Percentiles rank a stretch among this genome's conserved stretches.
phyloP scores from a whole-genome alignment of 257 asterid species.

The Salvia rosmarinus region DNA sequence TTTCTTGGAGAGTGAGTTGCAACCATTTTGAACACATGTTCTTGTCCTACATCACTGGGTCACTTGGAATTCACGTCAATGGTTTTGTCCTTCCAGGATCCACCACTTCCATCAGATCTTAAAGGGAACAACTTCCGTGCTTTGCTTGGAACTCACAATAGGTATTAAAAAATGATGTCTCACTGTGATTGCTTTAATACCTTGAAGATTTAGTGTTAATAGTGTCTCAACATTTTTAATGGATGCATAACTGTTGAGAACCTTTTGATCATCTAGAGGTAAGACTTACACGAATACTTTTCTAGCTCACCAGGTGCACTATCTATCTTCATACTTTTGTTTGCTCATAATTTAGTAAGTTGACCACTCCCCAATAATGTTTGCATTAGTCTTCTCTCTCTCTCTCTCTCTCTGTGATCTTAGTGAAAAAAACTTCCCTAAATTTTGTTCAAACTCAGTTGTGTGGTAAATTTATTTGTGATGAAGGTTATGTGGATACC shows the following conservation, averaged over 20 bases:
- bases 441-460: constrained; percentile 17
- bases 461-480: constrained; percentile 30
- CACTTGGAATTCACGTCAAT: constrained; percentile 36
- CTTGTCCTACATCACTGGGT: constrained; percentile 21
- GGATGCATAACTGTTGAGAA: constrained; percentile 11
- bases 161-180: constrained; percentile 49
- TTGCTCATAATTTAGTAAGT: constrained; percentile 32
- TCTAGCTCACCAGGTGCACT: constrained; percentile 16
- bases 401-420: constrained; percentile 10
- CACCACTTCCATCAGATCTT: constrained; percentile 89
- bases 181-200: constrained; percentile 26
- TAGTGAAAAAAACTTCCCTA: background rate
- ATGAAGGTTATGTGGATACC: constrained; percentile 19
- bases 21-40: constrained; percentile 16
- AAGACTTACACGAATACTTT: background rate
- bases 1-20: constrained; percentile 23
- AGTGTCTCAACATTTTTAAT: background rate
- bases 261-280: constrained; percentile 25
- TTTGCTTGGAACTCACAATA: constrained; percentile 90
- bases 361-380: constrained; percentile 1
- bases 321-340: constrained; percentile 7
- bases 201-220: constrained; percentile 18
- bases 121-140: constrained; percentile 76
- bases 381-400: constrained; percentile 18
- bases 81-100: constrained; percentile 57